Evolutionary conservation across 139 green algal species (phyloP), one percentile per base, ranked within the genome.

Genomic region (Chlorella ohadii): DNA sequence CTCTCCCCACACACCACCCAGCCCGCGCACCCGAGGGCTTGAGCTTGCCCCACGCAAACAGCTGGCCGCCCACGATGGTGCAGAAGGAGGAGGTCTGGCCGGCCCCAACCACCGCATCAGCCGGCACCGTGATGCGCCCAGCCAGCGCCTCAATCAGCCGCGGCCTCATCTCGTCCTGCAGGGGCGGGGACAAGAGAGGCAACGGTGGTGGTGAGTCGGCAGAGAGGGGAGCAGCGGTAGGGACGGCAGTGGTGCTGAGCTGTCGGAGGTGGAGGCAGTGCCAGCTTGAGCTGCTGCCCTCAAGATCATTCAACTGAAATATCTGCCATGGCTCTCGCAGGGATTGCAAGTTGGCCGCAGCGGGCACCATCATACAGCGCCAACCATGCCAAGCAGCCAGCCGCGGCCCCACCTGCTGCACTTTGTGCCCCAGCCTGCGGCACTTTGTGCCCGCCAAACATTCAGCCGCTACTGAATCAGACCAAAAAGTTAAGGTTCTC

Each of bases 1-100:
- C 44, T 55, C n/a, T n/a, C n/a, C n/a, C n/a, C n/a, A n/a, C n/a
- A n/a, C n/a, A n/a, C n/a, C n/a, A n/a, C n/a, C 66, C 44, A 51
- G 36, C 12, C 4, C 55, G 23, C 77, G 36, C 68, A 78, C 80
- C 87, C 23, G 71, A 93, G 31, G 88, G 84, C 91, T 98, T 98
- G 27, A 98, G 84, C 89, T 97, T 97, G 88, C 97, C 97, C 93
- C 96, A 99, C 13, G 85, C 88, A 85, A 97, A 98, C 57, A 99
- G 74, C 91, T 98, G 94, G 5, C 90, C 90, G 25, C 89, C 90
- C n/a, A 93, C 82, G 61, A 83, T 92, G 25, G 93, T 92, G 88
- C 93, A 93, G 83, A 96, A 98, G 55, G 88, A 90, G 55, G 89
- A 84, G 5, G 91, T 94, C 71, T 77, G 55, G 28, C 92, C 91